Percentiles rank a stretch among this genome's conserved stretches.
Conservation (phyloP, 2,329 filamentous ascomycete species). For the Fusarium sp. region DNA sequence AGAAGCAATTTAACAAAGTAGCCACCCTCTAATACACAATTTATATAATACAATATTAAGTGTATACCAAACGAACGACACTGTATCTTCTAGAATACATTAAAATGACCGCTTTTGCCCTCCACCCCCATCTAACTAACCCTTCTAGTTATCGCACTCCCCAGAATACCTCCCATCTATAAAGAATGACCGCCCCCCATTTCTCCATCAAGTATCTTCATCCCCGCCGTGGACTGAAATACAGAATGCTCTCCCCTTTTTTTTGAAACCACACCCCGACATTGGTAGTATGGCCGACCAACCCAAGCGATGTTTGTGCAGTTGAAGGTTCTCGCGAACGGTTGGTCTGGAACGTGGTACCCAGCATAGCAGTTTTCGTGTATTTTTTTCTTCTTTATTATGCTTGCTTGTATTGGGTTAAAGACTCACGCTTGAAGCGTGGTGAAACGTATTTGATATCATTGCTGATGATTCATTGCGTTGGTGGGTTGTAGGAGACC, state of each 20-base stretch:
- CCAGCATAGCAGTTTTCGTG: slow-evolving; percentile 19
- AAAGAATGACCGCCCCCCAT: slow-evolving; percentile 5
- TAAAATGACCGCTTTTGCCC: slow-evolving; percentile 1
- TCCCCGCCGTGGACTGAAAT: neutral
- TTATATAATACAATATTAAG: slow-evolving; percentile 2
- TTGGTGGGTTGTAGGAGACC: slow-evolving; percentile 12
- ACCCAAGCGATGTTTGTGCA: neutral
- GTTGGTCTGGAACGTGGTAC: slow-evolving; percentile 34
- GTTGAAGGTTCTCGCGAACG: neutral
- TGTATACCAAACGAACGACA: neutral
- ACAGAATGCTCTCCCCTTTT: neutral
- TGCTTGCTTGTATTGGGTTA: slow-evolving; percentile 6
- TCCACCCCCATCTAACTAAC: neutral
- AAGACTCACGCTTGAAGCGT: slow-evolving; percentile 20
- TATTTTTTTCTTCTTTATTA: neutral
- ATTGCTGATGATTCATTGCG: neutral
- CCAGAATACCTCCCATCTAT: slow-evolving; percentile 6
- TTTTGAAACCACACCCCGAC: slow-evolving; percentile 16
- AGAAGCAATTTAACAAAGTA: neutral
- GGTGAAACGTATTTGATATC: slow-evolving; percentile 29
- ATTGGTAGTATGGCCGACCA: slow-evolving; percentile 30
- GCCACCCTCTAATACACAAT: neutral
- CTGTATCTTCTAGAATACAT: neutral
- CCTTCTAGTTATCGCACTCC: slow-evolving; percentile 1
- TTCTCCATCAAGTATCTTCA: slow-evolving; percentile 11